Evolutionary conservation across 192 early-diverging fungal species (phyloP), one percentile per base, ranked within the genome.

Genomic region (Umbelopsis ramanniana): DNA sequence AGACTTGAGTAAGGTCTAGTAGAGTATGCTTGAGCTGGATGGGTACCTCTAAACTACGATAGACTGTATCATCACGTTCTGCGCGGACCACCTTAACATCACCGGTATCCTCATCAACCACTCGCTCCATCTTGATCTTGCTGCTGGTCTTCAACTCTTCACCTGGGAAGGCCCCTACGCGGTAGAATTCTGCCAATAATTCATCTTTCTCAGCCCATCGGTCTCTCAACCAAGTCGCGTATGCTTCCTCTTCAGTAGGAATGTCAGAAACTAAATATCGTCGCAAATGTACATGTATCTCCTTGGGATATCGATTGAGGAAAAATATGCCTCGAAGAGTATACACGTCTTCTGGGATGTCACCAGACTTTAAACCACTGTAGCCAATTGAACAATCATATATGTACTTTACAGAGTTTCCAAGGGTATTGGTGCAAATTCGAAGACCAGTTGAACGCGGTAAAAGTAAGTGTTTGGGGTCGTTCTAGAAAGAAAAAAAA

Each of bases 361-460:
- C 85, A 10, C 86, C 91, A 23, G 80, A 74, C 19, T 78, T 78
- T 15, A 97, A 77, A 1, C 94, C 94, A 69, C 90, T 86, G 72
- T 96, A 96, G 11, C 93, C 97, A 15, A 99, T 86, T 2, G 97
- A 96, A 7, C 96, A 69, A 76, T 99, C 96, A 70, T 92, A 96
- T 15, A 99, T 46, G 71, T 93, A 92, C 43, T 89, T 83, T 21
- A 92, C 81, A 6, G 88, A 81, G 54, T 84, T 83, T 11, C 85
- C 85, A 43, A 97, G 82, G 66, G 86, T 81, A 63, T 89, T 83
- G 57, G 90, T 77, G 67, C 89, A 92, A 68, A 93, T 86, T 69
- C 85, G 88, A 38, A 94, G 82, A 38, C 97, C 97, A 6, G 93
- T 96, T 5, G 86, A 82, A 15, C 93, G 90, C 17, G 97, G 97